A percentile compares a stretch with the other conserved stretches of the same genome.
Evolutionary conservation across 345 rosid species (phyloP).

Genomic region (Gossypium turneri): DNA sequence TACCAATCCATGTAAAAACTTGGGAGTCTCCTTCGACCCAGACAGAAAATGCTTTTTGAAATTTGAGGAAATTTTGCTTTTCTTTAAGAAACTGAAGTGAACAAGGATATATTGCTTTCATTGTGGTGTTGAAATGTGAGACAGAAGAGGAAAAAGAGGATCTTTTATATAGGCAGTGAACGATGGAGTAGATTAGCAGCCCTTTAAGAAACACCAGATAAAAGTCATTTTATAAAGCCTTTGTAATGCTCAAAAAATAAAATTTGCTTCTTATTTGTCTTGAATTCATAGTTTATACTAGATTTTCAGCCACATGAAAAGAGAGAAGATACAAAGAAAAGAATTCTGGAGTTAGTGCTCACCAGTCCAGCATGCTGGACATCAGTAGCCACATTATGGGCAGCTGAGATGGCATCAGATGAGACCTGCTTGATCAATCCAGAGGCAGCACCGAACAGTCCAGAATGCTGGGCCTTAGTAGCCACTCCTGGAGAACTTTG

Average conservation of each 20-base stretch:
- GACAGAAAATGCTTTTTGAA: background rate
- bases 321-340: background rate
- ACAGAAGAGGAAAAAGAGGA: background rate
- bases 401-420: background rate
- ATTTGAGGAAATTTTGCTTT: background rate
- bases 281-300: background rate
- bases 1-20: background rate
- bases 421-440: background rate
- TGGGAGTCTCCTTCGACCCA: background rate
- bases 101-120: too few relatives aligned
- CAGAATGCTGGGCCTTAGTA: background rate
- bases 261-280: background rate
- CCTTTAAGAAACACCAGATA: background rate
- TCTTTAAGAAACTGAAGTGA: background rate
- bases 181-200: background rate
- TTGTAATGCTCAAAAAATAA: background rate
- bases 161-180: background rate
- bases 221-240: background rate
- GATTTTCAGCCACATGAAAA: background rate
- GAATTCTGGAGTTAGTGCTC: background rate
- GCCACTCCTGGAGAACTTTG: background rate
- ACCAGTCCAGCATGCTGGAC: conserved; percentile 7
- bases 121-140: background rate
- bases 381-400: background rate
- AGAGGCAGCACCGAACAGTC: background rate